A percentile compares a stretch with the other conserved stretches of the same genome.
phyloP scores from a whole-genome alignment of 371 early-diverging fungal genomes.

The Dipsacomyces acuminosporus region DNA sequence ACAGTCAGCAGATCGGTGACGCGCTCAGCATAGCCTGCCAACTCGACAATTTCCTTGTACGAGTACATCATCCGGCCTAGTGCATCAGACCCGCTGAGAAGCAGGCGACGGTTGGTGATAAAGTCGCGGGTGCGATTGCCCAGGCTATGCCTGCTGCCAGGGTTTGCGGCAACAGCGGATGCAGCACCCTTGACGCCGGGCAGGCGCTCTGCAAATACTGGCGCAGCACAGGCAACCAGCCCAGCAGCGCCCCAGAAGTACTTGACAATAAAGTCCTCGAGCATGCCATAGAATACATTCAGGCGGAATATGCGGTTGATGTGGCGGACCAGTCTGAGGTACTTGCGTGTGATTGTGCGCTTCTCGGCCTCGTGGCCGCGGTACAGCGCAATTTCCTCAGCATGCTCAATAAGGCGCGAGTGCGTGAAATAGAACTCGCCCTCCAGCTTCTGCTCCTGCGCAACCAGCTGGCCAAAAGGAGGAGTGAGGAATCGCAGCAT shows the following conservation, averaged over 20 bases:
- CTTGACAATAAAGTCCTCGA: conserved; percentile 77
- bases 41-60: conserved; percentile 75
- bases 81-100: conserved; percentile 80
- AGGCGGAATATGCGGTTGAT: conserved; percentile 75
- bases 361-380: conserved; percentile 74
- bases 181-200: conserved; percentile 28
- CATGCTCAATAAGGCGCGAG: conserved; percentile 74
- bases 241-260: conserved; percentile 95
- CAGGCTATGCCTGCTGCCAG: conserved; percentile 50
- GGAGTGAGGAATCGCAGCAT: conserved; percentile 72
- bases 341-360: conserved; percentile 61
- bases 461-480: conserved; percentile 79
- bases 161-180: conserved; percentile 5
- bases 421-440: conserved; percentile 83
- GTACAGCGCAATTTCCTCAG: conserved; percentile 86
- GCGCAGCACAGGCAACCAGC: conserved; percentile 79
- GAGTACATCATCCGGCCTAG: conserved; percentile 76
- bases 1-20: conserved; percentile 73
- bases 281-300: conserved; percentile 78
- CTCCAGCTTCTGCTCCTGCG: conserved; percentile 73
- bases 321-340: conserved; percentile 73
- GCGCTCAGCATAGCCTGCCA: conserved; percentile 88
- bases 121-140: conserved; percentile 57
- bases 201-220: conserved; percentile 78
- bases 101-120: conserved; percentile 85